A percentile compares a stretch with the other conserved stretches of the same genome.
These are phyloP conservation scores for Acer campestre DNA, from an alignment of 345 rosid genomes.

Conservation along the genomic window DNA sequence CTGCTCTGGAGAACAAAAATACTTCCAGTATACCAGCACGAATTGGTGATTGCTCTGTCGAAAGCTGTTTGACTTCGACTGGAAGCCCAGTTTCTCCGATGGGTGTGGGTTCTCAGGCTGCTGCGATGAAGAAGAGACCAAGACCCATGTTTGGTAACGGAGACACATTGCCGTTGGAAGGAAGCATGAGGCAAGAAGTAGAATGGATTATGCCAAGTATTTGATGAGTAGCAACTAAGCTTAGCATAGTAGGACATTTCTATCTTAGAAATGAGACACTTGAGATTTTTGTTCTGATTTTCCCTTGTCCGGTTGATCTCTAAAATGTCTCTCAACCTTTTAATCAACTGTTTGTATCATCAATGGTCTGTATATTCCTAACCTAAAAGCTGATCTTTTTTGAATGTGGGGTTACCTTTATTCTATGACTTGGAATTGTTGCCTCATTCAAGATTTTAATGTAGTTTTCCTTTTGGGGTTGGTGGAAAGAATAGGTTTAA, in stretches of 20 bases:
- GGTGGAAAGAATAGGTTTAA: neutral
- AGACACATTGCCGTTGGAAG: constrained; percentile 50
- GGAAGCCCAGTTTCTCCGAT: constrained; percentile 64
- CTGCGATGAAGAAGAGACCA: constrained; percentile 57
- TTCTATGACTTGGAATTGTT: constrained; percentile 16
- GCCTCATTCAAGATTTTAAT: constrained; percentile 11
- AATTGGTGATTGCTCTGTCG: constrained; percentile 62
- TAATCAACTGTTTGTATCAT: constrained; percentile 14
- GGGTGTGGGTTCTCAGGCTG: constrained; percentile 43
- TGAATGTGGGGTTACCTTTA: constrained; percentile 12
- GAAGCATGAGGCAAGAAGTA: constrained; percentile 57
- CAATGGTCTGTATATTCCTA: constrained; percentile 30
- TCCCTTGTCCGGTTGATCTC: constrained; percentile 22
- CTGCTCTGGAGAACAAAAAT: constrained; percentile 54
- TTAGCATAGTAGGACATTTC: constrained; percentile 19
- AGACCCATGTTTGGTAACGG: constrained; percentile 52
- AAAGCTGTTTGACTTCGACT: constrained; percentile 73
- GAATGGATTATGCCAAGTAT: constrained; percentile 76
- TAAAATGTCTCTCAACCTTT: neutral
- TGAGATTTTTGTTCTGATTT: constrained; percentile 10
- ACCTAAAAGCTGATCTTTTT: constrained; percentile 16
- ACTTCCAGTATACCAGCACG: constrained; percentile 40
- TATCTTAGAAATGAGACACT: constrained; percentile 28
- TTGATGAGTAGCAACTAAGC: constrained; percentile 29
- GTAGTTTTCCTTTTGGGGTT: neutral